Conservation (phyloP, 495 filamentous ascomycete species). For the Xylaria flabelliformis region DNA sequence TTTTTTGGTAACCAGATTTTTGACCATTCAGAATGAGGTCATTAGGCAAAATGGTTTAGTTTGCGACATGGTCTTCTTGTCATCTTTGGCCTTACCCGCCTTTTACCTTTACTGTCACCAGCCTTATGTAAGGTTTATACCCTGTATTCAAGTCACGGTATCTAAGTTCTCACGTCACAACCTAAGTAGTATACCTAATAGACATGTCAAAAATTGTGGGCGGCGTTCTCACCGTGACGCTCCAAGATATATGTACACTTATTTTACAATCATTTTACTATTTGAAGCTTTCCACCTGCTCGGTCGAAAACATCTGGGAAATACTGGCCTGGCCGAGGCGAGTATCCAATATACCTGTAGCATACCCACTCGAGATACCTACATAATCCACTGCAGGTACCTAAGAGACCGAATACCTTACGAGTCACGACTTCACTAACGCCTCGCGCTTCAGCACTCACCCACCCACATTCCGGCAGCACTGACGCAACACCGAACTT, state of each 20-base stretch:
- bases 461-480: constrained; percentile 23
- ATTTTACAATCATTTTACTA: background rate
- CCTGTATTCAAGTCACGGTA: background rate
- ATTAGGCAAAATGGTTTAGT: background rate
- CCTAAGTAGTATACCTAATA: background rate
- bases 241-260: background rate
- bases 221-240: background rate
- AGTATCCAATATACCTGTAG: background rate
- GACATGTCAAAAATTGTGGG: background rate
- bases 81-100: background rate
- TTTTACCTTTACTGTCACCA: constrained; percentile 2
- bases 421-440: background rate
- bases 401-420: background rate
- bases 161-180: background rate
- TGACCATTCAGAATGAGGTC: constrained; percentile 5
- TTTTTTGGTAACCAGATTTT: background rate
- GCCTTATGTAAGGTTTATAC: background rate
- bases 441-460: background rate
- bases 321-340: background rate
- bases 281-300: background rate
- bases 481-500: constrained; percentile 18
- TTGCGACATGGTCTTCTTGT: constrained; percentile 5
- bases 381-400: background rate
- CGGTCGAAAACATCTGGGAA: background rate
- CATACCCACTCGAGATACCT: background rate